Conservation (phyloP, 2,329 filamentous ascomycete genomes). For the Arthroderma sp. region DNA sequence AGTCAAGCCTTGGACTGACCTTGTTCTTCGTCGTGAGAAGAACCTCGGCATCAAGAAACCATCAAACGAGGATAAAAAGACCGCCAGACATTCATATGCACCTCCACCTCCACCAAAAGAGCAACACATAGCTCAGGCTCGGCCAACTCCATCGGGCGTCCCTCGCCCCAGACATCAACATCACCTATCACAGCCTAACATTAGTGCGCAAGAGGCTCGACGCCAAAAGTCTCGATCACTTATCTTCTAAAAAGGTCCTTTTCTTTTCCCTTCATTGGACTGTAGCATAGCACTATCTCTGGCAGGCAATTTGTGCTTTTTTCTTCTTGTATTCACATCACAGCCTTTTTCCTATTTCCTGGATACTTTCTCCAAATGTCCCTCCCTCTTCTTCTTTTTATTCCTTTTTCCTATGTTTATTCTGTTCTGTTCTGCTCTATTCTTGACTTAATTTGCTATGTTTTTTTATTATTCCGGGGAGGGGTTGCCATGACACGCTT, state of each 20-base stretch:
- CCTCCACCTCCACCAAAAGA: slow-evolving; percentile 17
- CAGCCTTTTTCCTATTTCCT: background rate
- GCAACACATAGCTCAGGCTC: slow-evolving; percentile 20
- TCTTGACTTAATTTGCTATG: background rate
- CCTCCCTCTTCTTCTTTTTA: background rate
- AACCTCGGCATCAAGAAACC: slow-evolving; percentile 24
- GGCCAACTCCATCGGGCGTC: slow-evolving; percentile 21
- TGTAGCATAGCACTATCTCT: slow-evolving; percentile 2
- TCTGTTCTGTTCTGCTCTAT: background rate
- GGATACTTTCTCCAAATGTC: background rate
- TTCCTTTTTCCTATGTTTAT: background rate
- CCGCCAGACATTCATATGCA: background rate
- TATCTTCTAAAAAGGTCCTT: slow-evolving; percentile 24
- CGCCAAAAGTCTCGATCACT: slow-evolving; percentile 33
- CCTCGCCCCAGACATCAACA: slow-evolving; percentile 28
- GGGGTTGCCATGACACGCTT: background rate
- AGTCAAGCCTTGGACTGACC: slow-evolving; percentile 49
- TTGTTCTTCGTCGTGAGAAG: slow-evolving; percentile 43
- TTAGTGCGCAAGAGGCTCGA: slow-evolving; percentile 23
- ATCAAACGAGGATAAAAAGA: slow-evolving; percentile 8
- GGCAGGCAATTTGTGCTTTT: slow-evolving; percentile 1
- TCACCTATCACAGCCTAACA: slow-evolving; percentile 31
- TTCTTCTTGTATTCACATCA: background rate
- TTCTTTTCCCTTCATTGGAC: slow-evolving; percentile 6
- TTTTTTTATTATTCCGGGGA: background rate